Evolutionary conservation across 1,139 yeast species (phyloP).

Genomic region (Candida tropicalis): DNA sequence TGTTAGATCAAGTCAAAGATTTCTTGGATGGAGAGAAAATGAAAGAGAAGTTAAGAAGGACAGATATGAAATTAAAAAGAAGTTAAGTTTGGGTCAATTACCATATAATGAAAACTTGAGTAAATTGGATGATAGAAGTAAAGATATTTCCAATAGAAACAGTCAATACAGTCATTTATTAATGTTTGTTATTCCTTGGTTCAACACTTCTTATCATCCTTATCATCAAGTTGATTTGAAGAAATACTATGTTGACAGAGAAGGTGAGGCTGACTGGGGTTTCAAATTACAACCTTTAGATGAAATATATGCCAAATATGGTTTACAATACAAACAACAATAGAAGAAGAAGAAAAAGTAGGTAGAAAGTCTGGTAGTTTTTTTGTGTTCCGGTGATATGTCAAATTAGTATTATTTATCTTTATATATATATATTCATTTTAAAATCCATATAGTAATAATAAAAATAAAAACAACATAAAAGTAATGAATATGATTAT

Average conservation of each 20-base stretch:
- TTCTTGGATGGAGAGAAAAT: conserved; percentile 81
- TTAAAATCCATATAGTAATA: background rate
- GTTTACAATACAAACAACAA: conserved; percentile 20
- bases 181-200: conserved; percentile 75
- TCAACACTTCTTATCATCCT: conserved; percentile 79
- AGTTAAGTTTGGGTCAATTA: conserved; percentile 65
- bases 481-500: too few species aligned
- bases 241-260: conserved; percentile 69
- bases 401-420: background rate
- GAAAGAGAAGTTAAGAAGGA: conserved; percentile 71
- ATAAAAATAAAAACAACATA: background rate
- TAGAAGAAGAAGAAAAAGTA: background rate
- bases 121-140: conserved; percentile 66
- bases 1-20: conserved; percentile 65
- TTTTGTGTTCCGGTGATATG: background rate
- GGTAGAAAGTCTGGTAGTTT: background rate
- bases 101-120: conserved; percentile 67
- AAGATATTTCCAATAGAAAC: conserved; percentile 78
- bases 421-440: background rate
- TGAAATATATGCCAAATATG: conserved; percentile 48
- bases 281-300: conserved; percentile 48
- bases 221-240: conserved; percentile 78
- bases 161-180: conserved; percentile 71
- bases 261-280: conserved; percentile 55
- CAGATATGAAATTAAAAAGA: conserved; percentile 70